Evolutionary conservation across 805 yeast species (phyloP).

Genomic region (Pichia membranifaciens): DNA sequence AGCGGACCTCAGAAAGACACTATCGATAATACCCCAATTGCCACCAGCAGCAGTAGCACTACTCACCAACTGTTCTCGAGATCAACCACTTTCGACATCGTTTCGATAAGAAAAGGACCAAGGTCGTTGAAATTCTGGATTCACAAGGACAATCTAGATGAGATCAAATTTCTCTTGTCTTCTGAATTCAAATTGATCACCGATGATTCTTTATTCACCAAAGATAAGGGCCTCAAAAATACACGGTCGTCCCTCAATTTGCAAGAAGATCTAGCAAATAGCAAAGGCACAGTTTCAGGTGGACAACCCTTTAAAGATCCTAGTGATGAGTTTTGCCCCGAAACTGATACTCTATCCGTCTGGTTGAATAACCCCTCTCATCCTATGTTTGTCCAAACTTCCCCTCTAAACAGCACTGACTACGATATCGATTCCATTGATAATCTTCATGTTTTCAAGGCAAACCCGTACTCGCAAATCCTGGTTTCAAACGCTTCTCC

Average conservation of each 20-base stretch:
- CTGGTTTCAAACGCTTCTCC: constrained; percentile 14
- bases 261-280: background rate
- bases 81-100: constrained; percentile 33
- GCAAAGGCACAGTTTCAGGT: background rate
- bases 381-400: constrained; percentile 18
- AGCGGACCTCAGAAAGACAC: no score
- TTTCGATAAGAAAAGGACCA: constrained; percentile 32
- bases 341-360: constrained; percentile 22
- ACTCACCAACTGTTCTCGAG: constrained; percentile 18
- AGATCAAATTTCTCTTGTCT: constrained; percentile 42
- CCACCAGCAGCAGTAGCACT: background rate
- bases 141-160: constrained; percentile 55
- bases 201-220: constrained; percentile 27
- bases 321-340: constrained; percentile 24
- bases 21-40: background rate
- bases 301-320: background rate
- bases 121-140: constrained; percentile 43
- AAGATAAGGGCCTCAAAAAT: constrained; percentile 17
- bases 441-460: constrained; percentile 8
- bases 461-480: constrained; percentile 17
- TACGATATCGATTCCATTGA: constrained; percentile 1
- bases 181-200: constrained; percentile 36
- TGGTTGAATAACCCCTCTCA: constrained; percentile 28
- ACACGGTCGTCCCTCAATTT: constrained; percentile 18
- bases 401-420: background rate